Conservation (phyloP, 2,329 filamentous ascomycete genomes). For the Magnaporthiopsis incrustans region DNA sequence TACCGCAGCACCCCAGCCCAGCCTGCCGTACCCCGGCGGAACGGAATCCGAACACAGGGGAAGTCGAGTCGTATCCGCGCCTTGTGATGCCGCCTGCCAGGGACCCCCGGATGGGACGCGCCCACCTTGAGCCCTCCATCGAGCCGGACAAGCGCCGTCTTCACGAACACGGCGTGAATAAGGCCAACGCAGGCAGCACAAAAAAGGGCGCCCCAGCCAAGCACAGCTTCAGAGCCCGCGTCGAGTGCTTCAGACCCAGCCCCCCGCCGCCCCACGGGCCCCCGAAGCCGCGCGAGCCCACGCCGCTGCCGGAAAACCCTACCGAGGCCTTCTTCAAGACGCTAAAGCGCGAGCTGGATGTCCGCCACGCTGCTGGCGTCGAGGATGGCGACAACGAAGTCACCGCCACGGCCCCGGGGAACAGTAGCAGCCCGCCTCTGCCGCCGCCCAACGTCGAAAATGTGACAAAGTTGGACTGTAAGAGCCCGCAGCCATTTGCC, state of each 20-base stretch:
- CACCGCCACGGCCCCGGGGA: not conserved
- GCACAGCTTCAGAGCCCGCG: not conserved
- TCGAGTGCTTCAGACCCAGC: not conserved
- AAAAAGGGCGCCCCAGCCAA: not conserved
- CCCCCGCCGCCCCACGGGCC: too few species aligned
- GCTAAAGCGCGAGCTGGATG: not conserved
- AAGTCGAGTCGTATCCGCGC: not conserved
- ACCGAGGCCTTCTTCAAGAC: conserved; percentile 5
- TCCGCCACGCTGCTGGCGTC: not conserved
- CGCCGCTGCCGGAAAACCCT: not conserved
- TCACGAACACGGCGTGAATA: not conserved
- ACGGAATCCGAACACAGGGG: too few species aligned
- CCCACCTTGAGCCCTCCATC: not conserved
- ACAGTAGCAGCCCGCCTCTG: not conserved
- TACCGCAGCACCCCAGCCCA: too few species aligned
- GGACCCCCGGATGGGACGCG: not conserved
- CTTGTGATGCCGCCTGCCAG: not conserved
- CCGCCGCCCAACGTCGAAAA: not conserved
- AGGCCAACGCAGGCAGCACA: not conserved
- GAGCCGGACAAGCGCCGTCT: not conserved
- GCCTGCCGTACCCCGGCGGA: too few species aligned
- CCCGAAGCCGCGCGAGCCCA: not conserved
- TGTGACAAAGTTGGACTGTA: not conserved
- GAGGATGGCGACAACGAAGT: not conserved
- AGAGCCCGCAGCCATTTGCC: not conserved